phyloP scores from a whole-genome alignment of 2,329 filamentous ascomycete species.

The Fusarium sp. region DNA sequence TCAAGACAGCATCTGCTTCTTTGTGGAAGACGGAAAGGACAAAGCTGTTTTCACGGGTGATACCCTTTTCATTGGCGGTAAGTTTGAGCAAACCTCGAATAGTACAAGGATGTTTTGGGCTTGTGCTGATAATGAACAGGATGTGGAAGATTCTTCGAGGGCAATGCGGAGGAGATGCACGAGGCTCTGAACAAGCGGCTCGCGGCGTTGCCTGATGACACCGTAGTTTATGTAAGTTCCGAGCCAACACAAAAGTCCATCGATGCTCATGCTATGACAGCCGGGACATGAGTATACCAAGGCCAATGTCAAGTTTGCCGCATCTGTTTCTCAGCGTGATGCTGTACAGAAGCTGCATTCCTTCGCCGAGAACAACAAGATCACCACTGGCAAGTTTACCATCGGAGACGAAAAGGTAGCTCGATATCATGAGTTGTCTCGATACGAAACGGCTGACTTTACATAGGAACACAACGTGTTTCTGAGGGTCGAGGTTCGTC shows the following conservation, averaged over 20 bases:
- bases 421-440: neutral
- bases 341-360: constrained; percentile 79
- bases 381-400: constrained; percentile 96
- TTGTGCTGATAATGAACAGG: constrained; percentile 59
- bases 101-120: neutral
- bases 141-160: constrained; percentile 96
- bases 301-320: constrained; percentile 88
- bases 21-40: constrained; percentile 80
- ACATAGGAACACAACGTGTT: constrained; percentile 92
- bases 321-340: constrained; percentile 78
- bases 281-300: constrained; percentile 99
- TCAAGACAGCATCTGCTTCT: constrained; percentile 97
- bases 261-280: constrained; percentile 53
- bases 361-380: constrained; percentile 81
- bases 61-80: constrained; percentile 93
- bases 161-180: constrained; percentile 89
- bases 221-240: constrained; percentile 81
- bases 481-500: constrained; percentile 82
- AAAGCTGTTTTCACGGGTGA: constrained; percentile 94
- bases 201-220: constrained; percentile 84
- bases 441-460: constrained; percentile 1
- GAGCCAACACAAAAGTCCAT: neutral
- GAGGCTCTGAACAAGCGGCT: constrained; percentile 89
- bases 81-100: neutral
- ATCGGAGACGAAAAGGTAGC: constrained; percentile 94